These are phyloP conservation scores for Luffa acutangula DNA, from an alignment of 306 rosid species.

Conservation along the genomic window DNA sequence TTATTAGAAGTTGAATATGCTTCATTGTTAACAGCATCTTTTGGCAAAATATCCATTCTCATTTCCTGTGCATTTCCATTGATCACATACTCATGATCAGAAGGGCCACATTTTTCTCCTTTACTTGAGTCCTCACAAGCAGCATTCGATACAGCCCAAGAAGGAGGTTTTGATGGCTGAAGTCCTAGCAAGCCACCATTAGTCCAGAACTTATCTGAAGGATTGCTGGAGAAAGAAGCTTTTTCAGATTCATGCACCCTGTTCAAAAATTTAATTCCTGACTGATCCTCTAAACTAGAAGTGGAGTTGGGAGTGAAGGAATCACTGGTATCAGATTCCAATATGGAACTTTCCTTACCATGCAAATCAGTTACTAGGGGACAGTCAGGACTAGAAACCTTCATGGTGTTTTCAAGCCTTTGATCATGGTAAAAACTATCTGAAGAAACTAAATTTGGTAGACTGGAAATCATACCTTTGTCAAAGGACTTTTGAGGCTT, in stretches of 20 bases:
- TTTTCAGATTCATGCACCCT: constrained; percentile 32
- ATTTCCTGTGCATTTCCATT: constrained; percentile 23
- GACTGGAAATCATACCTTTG: constrained; percentile 17
- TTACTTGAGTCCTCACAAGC: constrained; percentile 22
- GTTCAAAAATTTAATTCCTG: constrained; percentile 23
- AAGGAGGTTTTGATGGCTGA: constrained; percentile 92
- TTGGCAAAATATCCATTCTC: constrained; percentile 14
- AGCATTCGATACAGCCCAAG: constrained; percentile 42
- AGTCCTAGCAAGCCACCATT: constrained; percentile 97
- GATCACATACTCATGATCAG: constrained; percentile 20
- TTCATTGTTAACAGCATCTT: constrained; percentile 18
- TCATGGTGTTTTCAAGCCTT: constrained; percentile 19
- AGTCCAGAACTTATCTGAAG: constrained; percentile 73
- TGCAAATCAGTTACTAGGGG: constrained; percentile 14
- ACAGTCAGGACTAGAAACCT: constrained; percentile 23
- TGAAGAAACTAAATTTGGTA: constrained; percentile 12
- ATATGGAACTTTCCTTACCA: constrained; percentile 17
- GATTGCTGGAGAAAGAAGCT: constrained; percentile 28
- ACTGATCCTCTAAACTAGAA: constrained; percentile 26
- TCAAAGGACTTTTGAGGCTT: constrained; percentile 26
- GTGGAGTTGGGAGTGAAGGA: constrained; percentile 21
- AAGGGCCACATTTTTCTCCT: constrained; percentile 21
- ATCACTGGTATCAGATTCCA: constrained; percentile 25
- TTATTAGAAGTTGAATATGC: constrained; percentile 19
- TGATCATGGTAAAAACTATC: constrained; percentile 17